These are phyloP conservation scores for Monosporascus sp. DNA, from an alignment of 2,329 filamentous ascomycete species.

Conservation along the genomic window DNA sequence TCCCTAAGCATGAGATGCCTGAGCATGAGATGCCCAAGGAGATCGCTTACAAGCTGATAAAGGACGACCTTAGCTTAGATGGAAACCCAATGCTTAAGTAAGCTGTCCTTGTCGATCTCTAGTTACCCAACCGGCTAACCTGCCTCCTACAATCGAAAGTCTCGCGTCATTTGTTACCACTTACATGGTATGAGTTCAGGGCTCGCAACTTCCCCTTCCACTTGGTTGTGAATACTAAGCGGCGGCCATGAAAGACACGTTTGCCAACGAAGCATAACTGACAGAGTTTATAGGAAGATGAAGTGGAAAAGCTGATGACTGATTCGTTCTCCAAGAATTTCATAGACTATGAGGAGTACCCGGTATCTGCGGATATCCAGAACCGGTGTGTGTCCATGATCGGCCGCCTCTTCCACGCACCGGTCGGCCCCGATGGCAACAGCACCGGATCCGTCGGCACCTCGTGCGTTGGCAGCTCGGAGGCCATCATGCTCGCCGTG, in stretches of 20 bases:
- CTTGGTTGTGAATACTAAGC: conserved; percentile 5
- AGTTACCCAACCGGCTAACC: neutral
- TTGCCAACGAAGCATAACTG: conserved; percentile 3
- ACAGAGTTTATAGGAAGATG: conserved; percentile 63
- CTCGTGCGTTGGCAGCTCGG: conserved; percentile 82
- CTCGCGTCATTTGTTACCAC: conserved; percentile 92
- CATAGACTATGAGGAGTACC: conserved; percentile 84
- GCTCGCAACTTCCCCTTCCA: neutral
- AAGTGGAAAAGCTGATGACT: conserved; percentile 92
- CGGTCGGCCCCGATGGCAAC: conserved; percentile 41
- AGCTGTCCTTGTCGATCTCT: conserved; percentile 16
- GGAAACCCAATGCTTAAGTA: conserved; percentile 85
- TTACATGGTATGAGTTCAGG: conserved; percentile 66
- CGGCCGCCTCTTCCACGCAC: conserved; percentile 80
- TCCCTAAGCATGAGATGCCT: conserved; percentile 82
- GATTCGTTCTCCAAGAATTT: conserved; percentile 95
- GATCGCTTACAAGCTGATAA: conserved; percentile 95
- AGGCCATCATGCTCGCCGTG: conserved; percentile 78
- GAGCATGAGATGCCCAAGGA: conserved; percentile 86
- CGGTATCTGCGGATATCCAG: conserved; percentile 77
- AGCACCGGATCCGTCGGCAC: conserved; percentile 72
- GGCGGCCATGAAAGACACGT: too few species aligned
- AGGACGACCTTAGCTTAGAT: conserved; percentile 87
- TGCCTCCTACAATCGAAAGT: conserved; percentile 37
- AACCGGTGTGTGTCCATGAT: conserved; percentile 93